Evolutionary conservation across 164 flowering plant genomes (phyloP), one percentile per base, ranked within the genome.

Genomic region (Brasenia schreberi): DNA sequence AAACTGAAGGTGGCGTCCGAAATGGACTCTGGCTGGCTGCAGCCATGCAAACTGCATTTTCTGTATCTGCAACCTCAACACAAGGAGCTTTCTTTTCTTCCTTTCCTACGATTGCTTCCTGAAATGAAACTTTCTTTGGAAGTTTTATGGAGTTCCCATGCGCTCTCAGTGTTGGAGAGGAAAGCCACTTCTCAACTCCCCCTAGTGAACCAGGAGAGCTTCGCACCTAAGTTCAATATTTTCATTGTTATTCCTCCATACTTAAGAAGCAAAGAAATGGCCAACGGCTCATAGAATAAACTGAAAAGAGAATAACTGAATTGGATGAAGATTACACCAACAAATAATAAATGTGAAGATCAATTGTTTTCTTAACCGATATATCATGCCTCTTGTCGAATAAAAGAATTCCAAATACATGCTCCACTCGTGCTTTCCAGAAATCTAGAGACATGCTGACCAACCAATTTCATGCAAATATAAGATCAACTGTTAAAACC

Each of bases 1-100:
- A 77, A 19, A 85, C 69, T 52, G 97, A 94, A 12, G 99, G 97
- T 60, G 99, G 97, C 60, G 99, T 94, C 19, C 74, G 72, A 67
- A 89, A 94, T 61, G 96, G 97, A 74, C 89, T 91, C 67, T 81
- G 86, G 52, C 63, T 64, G 71, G 63, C 69, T 23, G 72, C 69
- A 6, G 39, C 64, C 42, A 18, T 63, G 23, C 65, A 53, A 64
- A 42, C 65, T 58, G 61, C 74, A 33, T 59, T 58, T 68, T 72
- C 76, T 44, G 19, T 65, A 11, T 18, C 59, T 53, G 23, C 67
- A 53, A 65, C 79, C 70, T 42, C 58, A 5, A 67, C 71, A 43
- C 59, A 70, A 63, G 39, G 53, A 44, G 19, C 14, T 65, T 67
- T 77, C 17, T 43, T 67, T 62, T 23, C 27, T 23, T 71, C 81